These are phyloP conservation scores for Dactylonectria estremocensis DNA, from an alignment of 2,329 filamentous ascomycete genomes.

Conservation along the genomic window DNA sequence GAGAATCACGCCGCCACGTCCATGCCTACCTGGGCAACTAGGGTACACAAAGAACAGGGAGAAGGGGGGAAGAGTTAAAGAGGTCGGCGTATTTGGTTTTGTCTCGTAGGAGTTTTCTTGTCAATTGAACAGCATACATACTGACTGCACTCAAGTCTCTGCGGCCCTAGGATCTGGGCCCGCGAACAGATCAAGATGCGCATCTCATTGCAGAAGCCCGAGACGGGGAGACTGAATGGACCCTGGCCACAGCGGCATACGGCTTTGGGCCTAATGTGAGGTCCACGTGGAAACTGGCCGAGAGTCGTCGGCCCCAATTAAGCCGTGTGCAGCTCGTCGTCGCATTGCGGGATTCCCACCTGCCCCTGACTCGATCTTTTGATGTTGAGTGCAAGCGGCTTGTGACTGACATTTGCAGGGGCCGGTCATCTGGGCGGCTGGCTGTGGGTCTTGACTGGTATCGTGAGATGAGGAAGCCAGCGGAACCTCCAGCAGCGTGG, in stretches of 20 bases:
- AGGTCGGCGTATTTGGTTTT: slow-evolving; percentile 12
- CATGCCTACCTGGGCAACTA: neutral
- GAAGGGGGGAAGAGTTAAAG: slow-evolving; percentile 15
- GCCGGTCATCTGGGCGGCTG: neutral
- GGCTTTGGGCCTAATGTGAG: slow-evolving; percentile 27
- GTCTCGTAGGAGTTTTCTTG: slow-evolving; percentile 5
- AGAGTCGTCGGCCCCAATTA: neutral
- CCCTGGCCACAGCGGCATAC: slow-evolving; percentile 15
- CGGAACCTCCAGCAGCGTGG: neutral
- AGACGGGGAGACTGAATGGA: slow-evolving; percentile 16
- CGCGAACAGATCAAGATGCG: slow-evolving; percentile 13
- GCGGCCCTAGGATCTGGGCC: slow-evolving; percentile 13
- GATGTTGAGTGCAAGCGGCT: neutral
- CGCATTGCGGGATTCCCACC: neutral
- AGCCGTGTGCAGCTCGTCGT: neutral
- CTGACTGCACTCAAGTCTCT: neutral
- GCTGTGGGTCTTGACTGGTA: neutral
- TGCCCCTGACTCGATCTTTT: neutral
- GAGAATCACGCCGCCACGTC: slow-evolving; percentile 2
- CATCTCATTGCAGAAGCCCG: slow-evolving; percentile 19
- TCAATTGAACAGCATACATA: slow-evolving; percentile 4
- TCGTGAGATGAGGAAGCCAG: neutral
- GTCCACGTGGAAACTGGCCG: slow-evolving; percentile 15
- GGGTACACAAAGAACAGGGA: slow-evolving; percentile 2
- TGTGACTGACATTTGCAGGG: neutral